phyloP scores from a whole-genome alignment of 176 grass and related monocot genomes.

The Leersia perrieri region DNA sequence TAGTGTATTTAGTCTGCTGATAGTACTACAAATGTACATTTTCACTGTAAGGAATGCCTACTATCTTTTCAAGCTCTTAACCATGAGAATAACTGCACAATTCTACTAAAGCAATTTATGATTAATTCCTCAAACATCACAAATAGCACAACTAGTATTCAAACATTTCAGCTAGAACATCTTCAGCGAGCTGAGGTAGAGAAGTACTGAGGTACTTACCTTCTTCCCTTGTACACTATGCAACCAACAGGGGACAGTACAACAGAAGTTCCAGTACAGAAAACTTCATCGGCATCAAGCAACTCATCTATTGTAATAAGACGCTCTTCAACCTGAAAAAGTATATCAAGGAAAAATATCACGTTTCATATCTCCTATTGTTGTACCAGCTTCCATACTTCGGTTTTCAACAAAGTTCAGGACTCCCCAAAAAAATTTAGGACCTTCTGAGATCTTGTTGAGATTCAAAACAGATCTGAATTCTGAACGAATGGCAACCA shows the following conservation, averaged over 20 bases:
- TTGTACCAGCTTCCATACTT: background rate
- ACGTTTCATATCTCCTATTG: background rate
- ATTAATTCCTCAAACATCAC: background rate
- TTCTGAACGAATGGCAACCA: background rate
- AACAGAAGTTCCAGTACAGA: conserved; percentile 91
- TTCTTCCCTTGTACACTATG: conserved; percentile 67
- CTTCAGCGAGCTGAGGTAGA: background rate
- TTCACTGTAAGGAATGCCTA: background rate
- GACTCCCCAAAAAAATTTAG: background rate
- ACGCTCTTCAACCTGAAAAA: conserved; percentile 64
- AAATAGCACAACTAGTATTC: background rate
- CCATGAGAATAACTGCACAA: background rate
- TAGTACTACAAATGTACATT: background rate
- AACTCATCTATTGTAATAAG: conserved; percentile 67
- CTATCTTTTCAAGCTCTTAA: background rate
- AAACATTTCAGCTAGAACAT: background rate
- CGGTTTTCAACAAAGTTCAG: background rate
- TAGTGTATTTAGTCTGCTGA: background rate
- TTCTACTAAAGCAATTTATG: background rate
- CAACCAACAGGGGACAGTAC: conserved; percentile 77
- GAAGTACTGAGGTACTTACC: conserved; percentile 26
- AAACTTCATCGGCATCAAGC: conserved; percentile 82
- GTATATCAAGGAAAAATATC: background rate
- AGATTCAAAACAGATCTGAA: background rate
- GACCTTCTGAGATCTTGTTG: background rate